Evolutionary conservation across 306 rosid species (phyloP).

Genomic region (Cicer pinnatifidum): DNA sequence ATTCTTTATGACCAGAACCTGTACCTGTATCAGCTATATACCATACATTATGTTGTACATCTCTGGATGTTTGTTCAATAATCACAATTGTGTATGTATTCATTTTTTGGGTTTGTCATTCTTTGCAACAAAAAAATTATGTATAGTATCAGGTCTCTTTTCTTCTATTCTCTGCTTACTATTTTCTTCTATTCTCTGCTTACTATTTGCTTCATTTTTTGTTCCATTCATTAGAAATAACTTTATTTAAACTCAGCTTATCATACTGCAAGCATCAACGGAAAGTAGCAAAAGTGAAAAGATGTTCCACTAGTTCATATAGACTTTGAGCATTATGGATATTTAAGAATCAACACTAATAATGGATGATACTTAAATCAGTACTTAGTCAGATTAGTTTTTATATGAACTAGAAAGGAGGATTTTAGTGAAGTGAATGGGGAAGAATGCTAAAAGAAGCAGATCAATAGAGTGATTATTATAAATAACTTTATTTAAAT

Average conservation of each 20-base stretch:
- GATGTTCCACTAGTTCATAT: not conserved
- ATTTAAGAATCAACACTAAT: not conserved
- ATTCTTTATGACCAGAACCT: constrained; percentile 53
- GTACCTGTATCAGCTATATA: constrained; percentile 19
- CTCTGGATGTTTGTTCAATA: constrained; percentile 44
- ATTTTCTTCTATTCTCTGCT: not conserved
- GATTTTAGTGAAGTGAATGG: no score
- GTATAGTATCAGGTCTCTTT: constrained; percentile 21
- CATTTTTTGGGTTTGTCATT: constrained; percentile 44
- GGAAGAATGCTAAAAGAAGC: no score
- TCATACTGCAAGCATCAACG: not conserved
- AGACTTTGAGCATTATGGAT: not conserved
- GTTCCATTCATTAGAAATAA: not conserved
- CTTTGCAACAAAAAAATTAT: constrained; percentile 43
- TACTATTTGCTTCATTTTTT: not conserved
- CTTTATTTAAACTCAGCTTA: not conserved
- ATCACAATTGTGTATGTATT: constrained; percentile 37
- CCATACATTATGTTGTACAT: constrained; percentile 37
- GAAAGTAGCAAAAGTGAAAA: not conserved
- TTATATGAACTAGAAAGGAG: not conserved
- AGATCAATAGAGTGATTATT: not conserved
- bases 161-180: no score
- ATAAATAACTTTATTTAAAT: not conserved
- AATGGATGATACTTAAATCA: not conserved
- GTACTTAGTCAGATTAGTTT: not conserved